phyloP scores from a whole-genome alignment of 495 filamentous ascomycete genomes.

The Hypoxylon fuscum region DNA sequence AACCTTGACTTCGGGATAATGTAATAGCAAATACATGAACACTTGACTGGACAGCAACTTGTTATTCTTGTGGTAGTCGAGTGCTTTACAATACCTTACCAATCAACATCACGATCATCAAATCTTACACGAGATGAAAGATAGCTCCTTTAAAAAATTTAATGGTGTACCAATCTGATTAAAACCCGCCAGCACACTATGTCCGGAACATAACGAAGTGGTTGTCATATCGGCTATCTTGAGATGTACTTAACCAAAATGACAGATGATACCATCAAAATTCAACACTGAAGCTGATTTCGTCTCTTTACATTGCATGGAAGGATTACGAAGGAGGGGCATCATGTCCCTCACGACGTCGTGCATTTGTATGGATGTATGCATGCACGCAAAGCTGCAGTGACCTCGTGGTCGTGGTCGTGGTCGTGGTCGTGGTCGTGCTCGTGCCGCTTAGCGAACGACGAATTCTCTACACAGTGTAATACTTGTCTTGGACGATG shows the following conservation, averaged over 20 bases:
- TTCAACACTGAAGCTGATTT: conserved; percentile 8
- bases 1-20: too few species aligned
- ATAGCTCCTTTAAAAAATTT: too few species aligned
- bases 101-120: too few species aligned
- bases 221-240: conserved; percentile 26
- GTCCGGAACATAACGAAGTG: not conserved
- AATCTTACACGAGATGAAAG: too few species aligned
- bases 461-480: conserved; percentile 10
- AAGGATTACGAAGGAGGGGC: conserved; percentile 1
- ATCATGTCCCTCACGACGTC: conserved; percentile 6
- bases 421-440: too few species aligned
- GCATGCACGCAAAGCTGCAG: conserved; percentile 39
- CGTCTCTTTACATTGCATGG: not conserved
- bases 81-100: too few species aligned
- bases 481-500: not conserved
- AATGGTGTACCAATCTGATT: not conserved
- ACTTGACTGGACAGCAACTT: too few species aligned
- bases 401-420: conserved; percentile 38
- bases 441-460: conserved; percentile 35
- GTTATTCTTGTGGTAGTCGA: too few species aligned
- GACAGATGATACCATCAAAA: conserved; percentile 7
- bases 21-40: too few species aligned
- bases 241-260: conserved; percentile 13
- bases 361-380: conserved; percentile 10
- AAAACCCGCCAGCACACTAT: not conserved